Evolutionary conservation across 345 rosid genomes (phyloP), one percentile per base, ranked within the genome.

Genomic region (Chamaenerion angustifolium): DNA sequence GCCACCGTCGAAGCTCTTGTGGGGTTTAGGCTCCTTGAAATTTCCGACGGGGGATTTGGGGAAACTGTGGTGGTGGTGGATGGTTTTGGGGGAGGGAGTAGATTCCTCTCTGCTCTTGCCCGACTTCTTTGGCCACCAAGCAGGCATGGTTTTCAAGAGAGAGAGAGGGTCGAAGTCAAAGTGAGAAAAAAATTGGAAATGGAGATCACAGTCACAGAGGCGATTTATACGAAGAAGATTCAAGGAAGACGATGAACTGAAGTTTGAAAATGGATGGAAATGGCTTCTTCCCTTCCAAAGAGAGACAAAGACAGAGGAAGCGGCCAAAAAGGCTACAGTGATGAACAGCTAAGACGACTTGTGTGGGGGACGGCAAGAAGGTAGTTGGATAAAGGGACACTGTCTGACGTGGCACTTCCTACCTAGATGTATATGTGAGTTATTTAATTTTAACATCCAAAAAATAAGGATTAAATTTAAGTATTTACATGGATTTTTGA

Each of bases 101-200:
- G 51, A 19, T 13, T 65, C 80, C 59, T 78, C 88, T 52, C 77
- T 77, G 69, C 46, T 69, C 70, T 82, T 92, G 16, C 70, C 56
- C 0, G 78, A 72, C 55, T 72, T 92, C 58, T 50, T 83, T 11
- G 66, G 51, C 89, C 93, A 87, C 96, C 95, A 87, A 69, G 71
- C 76, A 55, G 85, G 95, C 95, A 84, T 83, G 60, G 60, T 53
- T 58, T 13, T 8, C 16, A 4, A 14, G 40, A 27, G 46, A 40
- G 46, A 46, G 16, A 18, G 57, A 40, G 14, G 57, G 35, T 14
- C 48, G 40, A 11, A 56, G 45, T 46, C 43, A 46, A 45, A 55
- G n/a, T 12, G 16, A 9, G 19, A 25, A 42, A 60, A 21, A 52
- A 41, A 18, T 16, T 12, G 25, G 47, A n/a, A 12, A 16, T 1